Percentiles rank a stretch among this genome's conserved stretches.
Conservation (phyloP, 768 basidiomycete species). For the Naganishia kalamii region DNA sequence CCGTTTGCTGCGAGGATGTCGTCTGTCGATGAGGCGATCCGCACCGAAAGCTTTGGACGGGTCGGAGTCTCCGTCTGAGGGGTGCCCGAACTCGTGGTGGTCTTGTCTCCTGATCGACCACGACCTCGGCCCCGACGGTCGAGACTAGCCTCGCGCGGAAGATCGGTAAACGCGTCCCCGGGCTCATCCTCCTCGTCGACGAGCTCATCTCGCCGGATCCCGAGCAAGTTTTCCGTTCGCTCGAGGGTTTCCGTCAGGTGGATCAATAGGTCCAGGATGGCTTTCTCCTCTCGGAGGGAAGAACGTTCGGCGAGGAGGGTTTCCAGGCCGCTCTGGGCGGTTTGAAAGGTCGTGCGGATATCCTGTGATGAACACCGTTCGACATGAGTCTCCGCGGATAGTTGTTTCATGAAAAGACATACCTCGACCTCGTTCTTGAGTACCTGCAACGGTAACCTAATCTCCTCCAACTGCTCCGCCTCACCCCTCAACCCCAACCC, state of each 20-base stretch:
- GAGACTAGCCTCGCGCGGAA: no score
- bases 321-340: slow-evolving; percentile 60
- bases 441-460: slow-evolving; percentile 54
- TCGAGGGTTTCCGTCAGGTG: slow-evolving; percentile 87
- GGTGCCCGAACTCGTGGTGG: neutral
- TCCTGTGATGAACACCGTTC: slow-evolving; percentile 13
- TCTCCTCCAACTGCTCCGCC: slow-evolving; percentile 60
- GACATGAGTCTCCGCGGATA: neutral
- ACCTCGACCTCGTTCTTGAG: slow-evolving; percentile 66
- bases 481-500: slow-evolving; percentile 88
- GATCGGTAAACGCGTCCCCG: neutral
- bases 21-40: neutral
- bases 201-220: neutral
- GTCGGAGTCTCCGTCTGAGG: neutral
- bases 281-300: slow-evolving; percentile 78
- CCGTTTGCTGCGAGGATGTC: neutral
- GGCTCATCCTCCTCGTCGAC: neutral
- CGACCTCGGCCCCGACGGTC: neutral
- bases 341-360: slow-evolving; percentile 20
- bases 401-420: slow-evolving; percentile 33
- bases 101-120: neutral
- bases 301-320: slow-evolving; percentile 70
- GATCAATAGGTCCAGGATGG: slow-evolving; percentile 74
- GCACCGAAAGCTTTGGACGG: slow-evolving; percentile 8
- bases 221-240: slow-evolving; percentile 75